These are phyloP conservation scores for Cerioporus squamosus DNA, from an alignment of 1,284 basidiomycete species.

Conservation along the genomic window DNA sequence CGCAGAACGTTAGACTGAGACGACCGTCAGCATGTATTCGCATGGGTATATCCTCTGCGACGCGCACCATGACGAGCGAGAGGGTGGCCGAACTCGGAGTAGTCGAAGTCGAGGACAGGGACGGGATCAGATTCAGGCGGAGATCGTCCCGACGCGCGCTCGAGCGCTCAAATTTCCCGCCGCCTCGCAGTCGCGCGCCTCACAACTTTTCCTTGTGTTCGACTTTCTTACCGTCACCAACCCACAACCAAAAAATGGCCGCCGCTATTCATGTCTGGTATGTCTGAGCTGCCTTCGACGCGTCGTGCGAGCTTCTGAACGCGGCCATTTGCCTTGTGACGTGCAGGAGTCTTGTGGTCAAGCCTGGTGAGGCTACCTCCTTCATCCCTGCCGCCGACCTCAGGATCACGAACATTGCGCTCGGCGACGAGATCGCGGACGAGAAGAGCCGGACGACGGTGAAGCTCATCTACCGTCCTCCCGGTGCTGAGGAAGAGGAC, in stretches of 20 bases:
- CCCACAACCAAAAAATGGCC: slow-evolving; percentile 47
- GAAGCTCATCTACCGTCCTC: slow-evolving; percentile 71
- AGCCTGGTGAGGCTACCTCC: slow-evolving; percentile 65
- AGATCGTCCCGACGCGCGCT: slow-evolving; percentile 15
- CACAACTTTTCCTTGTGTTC: neutral
- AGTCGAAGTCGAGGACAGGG: slow-evolving; percentile 5
- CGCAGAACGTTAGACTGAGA: slow-evolving; percentile 82
- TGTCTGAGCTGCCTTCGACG: slow-evolving; percentile 31
- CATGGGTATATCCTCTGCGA: neutral
- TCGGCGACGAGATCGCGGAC: slow-evolving; percentile 76
- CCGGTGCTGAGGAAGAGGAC: slow-evolving; percentile 51
- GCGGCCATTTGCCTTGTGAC: neutral
- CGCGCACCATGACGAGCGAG: slow-evolving; percentile 47
- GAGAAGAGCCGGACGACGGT: slow-evolving; percentile 73
- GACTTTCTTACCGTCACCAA: slow-evolving; percentile 6
- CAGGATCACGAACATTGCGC: slow-evolving; percentile 83
- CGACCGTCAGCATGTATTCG: neutral
- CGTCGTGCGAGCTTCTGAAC: slow-evolving; percentile 7
- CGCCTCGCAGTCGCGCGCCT: slow-evolving; percentile 16
- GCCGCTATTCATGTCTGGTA: slow-evolving; percentile 68
- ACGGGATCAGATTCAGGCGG: slow-evolving; percentile 29
- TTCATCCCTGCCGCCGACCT: slow-evolving; percentile 75
- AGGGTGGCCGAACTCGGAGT: slow-evolving; percentile 4
- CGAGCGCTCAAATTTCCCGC: slow-evolving; percentile 22
- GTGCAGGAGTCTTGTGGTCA: slow-evolving; percentile 62